These are phyloP conservation scores for Oryza punctata DNA, from an alignment of 176 grass and related monocot genomes.

Conservation along the genomic window DNA sequence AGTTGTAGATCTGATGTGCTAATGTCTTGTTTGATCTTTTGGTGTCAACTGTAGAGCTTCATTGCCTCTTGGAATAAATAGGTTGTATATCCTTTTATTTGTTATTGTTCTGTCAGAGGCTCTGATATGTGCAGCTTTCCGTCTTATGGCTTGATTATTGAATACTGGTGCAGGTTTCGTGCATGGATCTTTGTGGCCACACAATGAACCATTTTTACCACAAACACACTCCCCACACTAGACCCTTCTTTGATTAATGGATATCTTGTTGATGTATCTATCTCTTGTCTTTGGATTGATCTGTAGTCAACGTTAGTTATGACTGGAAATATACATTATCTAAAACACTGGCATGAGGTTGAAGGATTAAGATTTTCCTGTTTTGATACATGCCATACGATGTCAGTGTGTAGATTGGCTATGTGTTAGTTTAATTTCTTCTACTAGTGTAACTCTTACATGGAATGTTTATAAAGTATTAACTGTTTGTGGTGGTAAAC, in stretches of 20 bases:
- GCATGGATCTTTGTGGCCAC: not conserved
- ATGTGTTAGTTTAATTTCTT: constrained; percentile 11
- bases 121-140: not conserved
- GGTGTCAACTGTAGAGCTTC: not conserved
- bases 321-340: not conserved
- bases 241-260: not conserved
- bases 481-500: not conserved
- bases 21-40: not conserved
- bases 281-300: not conserved
- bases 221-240: not conserved
- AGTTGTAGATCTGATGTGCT: not conserved
- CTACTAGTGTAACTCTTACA: not conserved
- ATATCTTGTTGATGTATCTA: not conserved
- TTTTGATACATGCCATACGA: not conserved
- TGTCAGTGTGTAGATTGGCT: not conserved
- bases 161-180: not conserved
- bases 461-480: not conserved
- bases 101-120: not conserved
- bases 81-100: not conserved
- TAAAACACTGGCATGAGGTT: constrained; percentile 3
- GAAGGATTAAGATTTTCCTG: not conserved
- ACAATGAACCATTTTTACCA: not conserved
- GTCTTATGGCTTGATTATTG: not conserved
- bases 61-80: constrained; percentile 19
- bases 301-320: not conserved